Base-by-base conservation (phyloP, 2,329 filamentous ascomycete genomes). In the Cladophialophora immunda region DNA sequence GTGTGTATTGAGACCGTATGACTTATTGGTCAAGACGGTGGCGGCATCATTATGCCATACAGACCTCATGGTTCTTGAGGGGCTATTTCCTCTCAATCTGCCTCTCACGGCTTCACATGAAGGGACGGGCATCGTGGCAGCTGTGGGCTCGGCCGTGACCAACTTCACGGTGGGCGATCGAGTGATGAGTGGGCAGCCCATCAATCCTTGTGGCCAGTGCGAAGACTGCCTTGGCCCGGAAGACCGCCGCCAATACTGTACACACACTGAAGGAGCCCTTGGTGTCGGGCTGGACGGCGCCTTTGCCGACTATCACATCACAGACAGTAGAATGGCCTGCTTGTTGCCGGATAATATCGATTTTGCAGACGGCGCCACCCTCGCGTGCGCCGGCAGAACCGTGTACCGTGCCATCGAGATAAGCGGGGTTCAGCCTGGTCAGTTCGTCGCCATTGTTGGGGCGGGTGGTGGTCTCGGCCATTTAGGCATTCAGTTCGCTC, bases 31-130 rank as follows among this genome's bases (percentile, higher is more conserved):
- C 71, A 86, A 86, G 74, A 78, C 87, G 61, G 86, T 84, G 62
- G 85, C 85, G 22, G 87, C 85, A 7, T 87, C 85, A 0, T 82
- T 87, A 73, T 89, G 87, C 78, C 87, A 89, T 77, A 89, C 87
- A 0, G 87, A 89, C 76, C 76, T 77, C 68, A 86, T 89, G 84
- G 85, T 87, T 2, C 71, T 73, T 11, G 72, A 78, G 1, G 1
- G 86, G 86, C 58, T 74, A 81, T 50, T 83, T 88, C 74, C 56
- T 30, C 30, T 27, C 25, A 9, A 17, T 15, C 78, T 89, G 0
- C 86, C 86, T 0, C 78, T 80, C 62, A 87, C 81, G 9, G 84
- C 79, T 7, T 88, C 84, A 0, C 86, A 88, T 73, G 86, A 89
- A 75, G 85, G 85, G 25, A 76, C 84, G 13, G 86, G 86, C 19